Evolutionary conservation across 139 green algal species (phyloP).

Genomic region (Chlorella sorokiniana): DNA sequence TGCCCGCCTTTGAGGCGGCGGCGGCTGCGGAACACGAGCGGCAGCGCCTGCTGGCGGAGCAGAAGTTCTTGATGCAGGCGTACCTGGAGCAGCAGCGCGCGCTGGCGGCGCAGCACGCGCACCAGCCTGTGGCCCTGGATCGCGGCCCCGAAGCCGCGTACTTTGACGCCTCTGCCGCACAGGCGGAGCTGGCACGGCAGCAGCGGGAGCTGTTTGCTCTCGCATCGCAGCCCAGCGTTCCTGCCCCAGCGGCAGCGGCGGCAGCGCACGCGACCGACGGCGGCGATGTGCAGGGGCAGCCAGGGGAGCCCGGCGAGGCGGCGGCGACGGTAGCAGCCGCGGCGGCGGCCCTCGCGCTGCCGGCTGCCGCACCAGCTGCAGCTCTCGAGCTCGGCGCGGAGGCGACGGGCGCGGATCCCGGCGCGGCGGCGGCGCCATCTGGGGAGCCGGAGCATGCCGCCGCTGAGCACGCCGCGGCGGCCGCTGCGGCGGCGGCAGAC

Average conservation of each 20-base stretch:
- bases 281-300: constrained; percentile 13
- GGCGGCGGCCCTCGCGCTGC: too few species aligned
- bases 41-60: constrained; percentile 5
- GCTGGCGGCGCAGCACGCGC: constrained; percentile 27
- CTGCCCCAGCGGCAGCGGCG: background rate
- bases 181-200: constrained; percentile 22
- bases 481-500: constrained; percentile 8
- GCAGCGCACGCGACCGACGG: background rate
- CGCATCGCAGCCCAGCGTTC: constrained; percentile 13
- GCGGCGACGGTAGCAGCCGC: too few species aligned
- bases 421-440: constrained; percentile 5
- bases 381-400: background rate
- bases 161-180: background rate
- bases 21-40: background rate
- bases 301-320: too few species aligned
- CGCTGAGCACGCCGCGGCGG: background rate
- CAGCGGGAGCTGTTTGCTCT: constrained; percentile 31
- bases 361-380: too few species aligned
- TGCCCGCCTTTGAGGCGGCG: constrained; percentile 34
- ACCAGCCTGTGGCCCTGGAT: constrained; percentile 2
- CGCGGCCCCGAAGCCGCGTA: constrained; percentile 20
- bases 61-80: constrained; percentile 7
- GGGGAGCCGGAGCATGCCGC: constrained; percentile 3
- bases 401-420: background rate
- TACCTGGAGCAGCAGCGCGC: constrained; percentile 19